phyloP scores from a whole-genome alignment of 495 filamentous ascomycete species.

The Hyaloscypha hepaticicola region DNA sequence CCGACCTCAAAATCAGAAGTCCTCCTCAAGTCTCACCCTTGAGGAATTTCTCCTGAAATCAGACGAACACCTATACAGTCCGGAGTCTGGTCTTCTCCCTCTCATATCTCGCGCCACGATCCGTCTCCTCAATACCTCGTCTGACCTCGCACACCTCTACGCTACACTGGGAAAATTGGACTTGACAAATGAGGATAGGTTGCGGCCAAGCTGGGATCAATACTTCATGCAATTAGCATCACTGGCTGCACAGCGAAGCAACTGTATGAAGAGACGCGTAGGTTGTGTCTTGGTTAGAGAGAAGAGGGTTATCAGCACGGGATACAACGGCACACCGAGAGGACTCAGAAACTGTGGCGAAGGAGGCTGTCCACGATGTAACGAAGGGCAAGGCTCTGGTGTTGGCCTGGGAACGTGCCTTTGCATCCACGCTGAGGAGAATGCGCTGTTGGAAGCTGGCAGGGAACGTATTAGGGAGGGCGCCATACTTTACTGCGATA shows the following conservation, averaged over 20 bases:
- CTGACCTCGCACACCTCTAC: slow-evolving; percentile 66
- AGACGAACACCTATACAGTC: slow-evolving; percentile 75
- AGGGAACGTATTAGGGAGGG: slow-evolving; percentile 76
- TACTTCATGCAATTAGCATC: slow-evolving; percentile 98
- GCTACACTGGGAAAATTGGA: slow-evolving; percentile 65
- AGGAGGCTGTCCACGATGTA: slow-evolving; percentile 89
- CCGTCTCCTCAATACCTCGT: slow-evolving; percentile 80
- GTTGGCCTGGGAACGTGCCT: slow-evolving; percentile 79
- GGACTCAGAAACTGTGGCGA: slow-evolving; percentile 86
- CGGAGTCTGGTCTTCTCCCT: slow-evolving; percentile 60
- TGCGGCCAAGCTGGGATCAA: slow-evolving; percentile 93
- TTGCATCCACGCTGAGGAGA: slow-evolving; percentile 96
- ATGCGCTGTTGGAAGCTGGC: slow-evolving; percentile 90
- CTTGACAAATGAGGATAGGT: slow-evolving; percentile 71
- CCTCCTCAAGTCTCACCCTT: slow-evolving; percentile 48
- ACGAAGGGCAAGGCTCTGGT: slow-evolving; percentile 67
- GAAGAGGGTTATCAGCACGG: slow-evolving; percentile 85
- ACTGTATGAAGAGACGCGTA: slow-evolving; percentile 97
- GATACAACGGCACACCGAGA: slow-evolving; percentile 96
- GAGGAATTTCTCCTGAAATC: slow-evolving; percentile 76
- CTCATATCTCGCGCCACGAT: slow-evolving; percentile 78
- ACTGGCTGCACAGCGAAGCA: slow-evolving; percentile 84
- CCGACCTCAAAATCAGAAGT: slow-evolving; percentile 24
- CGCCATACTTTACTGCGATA: slow-evolving; percentile 88
- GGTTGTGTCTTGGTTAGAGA: slow-evolving; percentile 93